Base-by-base conservation (phyloP, 78 protist genomes). In the Salpingoeca rosetta region DNA sequence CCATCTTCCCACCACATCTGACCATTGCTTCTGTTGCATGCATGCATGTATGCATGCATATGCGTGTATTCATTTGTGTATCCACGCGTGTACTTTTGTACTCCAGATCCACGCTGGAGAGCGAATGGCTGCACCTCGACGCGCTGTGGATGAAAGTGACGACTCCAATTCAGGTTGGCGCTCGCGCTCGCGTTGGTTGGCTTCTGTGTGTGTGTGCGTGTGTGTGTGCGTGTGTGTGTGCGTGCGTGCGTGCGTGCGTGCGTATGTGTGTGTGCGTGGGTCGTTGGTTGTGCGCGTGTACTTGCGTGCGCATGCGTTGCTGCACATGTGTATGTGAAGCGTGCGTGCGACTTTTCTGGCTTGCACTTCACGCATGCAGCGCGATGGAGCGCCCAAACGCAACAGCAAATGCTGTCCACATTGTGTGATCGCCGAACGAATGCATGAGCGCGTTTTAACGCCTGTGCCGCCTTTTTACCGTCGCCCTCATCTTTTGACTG, bases 1-100 rank as follows among this genome's bases (percentile, higher is more conserved):
- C 85, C 86, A 91, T 80, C 86, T 85, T 1, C 91, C 86, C 85
- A 73, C 72, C 25, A 2, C 87, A 44, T 24, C 90, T 36, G 85
- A 90, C 86, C 22, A 10, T 1, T 2, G 93, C 91, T 0, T 74
- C 0, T 0, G 0, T 90, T 3, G 65, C 37, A 31, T 88, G 85
- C 12, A 17, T 42, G 41, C 90, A 92, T 42, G 44, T 85, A 36
- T 91, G 90, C 35, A 38, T 44, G 35, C 92, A 91, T 40, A 44
- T 90, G 40, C n/a, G n/a, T n/a, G n/a, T n/a, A n/a, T n/a, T n/a
- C n/a, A n/a, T n/a, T n/a, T n/a, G n/a, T n/a, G n/a, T n/a, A n/a
- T 90, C 40, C 41, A 90, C 88, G 72, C 82, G 87, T 17, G 91
- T 31, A 0, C 22, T 88, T 1, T 41, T 1, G 39, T 51, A 2